These are phyloP conservation scores for Claviceps sorghi DNA, from an alignment of 2,329 filamentous ascomycete genomes.

Conservation along the genomic window DNA sequence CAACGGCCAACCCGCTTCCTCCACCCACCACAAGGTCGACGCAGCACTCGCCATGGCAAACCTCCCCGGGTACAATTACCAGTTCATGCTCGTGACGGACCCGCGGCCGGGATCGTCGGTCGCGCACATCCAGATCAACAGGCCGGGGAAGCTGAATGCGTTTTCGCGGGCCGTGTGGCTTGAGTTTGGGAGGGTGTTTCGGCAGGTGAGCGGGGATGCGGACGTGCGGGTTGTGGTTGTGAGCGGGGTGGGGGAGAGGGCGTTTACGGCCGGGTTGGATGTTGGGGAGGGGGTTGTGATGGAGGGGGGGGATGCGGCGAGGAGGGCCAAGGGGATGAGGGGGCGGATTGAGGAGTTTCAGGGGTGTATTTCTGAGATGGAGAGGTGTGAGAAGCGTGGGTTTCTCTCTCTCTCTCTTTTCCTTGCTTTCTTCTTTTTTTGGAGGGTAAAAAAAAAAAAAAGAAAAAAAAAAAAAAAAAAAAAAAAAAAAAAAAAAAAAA, in stretches of 20 bases:
- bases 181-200: slow-evolving; percentile 61
- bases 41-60: too few species aligned
- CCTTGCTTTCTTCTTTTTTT: neutral
- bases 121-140: slow-evolving; percentile 85
- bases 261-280: slow-evolving; percentile 78
- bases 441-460: too few species aligned
- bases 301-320: slow-evolving; percentile 40
- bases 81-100: slow-evolving; percentile 60
- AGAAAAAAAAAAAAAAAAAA: too few species aligned
- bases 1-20: too few species aligned
- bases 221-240: slow-evolving; percentile 65
- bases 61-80: slow-evolving; percentile 29
- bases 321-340: slow-evolving; percentile 47
- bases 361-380: slow-evolving; percentile 57
- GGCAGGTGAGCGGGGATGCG: slow-evolving; percentile 53
- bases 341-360: slow-evolving; percentile 70
- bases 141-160: slow-evolving; percentile 74
- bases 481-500: too few species aligned
- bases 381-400: slow-evolving; percentile 74
- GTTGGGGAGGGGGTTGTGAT: slow-evolving; percentile 24
- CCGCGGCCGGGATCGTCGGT: slow-evolving; percentile 48
- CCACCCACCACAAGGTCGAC: too few species aligned
- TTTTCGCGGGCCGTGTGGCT: slow-evolving; percentile 78
- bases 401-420: neutral
- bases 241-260: slow-evolving; percentile 65